These are phyloP conservation scores for Botryotinia globosa DNA, from an alignment of 2,329 filamentous ascomycete genomes.

Conservation along the genomic window DNA sequence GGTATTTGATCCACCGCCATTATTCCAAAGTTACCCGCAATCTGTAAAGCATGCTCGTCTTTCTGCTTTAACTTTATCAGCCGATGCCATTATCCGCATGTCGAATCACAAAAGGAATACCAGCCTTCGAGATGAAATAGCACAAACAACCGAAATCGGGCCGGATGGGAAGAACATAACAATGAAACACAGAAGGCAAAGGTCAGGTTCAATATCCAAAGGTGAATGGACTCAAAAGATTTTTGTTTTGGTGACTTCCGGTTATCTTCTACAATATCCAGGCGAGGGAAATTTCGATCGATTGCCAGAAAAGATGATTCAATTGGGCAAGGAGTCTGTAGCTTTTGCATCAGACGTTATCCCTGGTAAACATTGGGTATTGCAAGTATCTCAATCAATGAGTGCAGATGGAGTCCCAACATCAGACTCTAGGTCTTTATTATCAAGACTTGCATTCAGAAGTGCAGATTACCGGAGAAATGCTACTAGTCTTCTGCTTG, in stretches of 20 bases:
- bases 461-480: slow-evolving; percentile 52
- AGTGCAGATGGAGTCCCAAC: slow-evolving; percentile 54
- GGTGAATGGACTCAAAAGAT: slow-evolving; percentile 70
- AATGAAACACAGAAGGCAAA: slow-evolving; percentile 41
- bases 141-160: slow-evolving; percentile 32
- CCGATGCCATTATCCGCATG: slow-evolving; percentile 65
- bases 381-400: slow-evolving; percentile 68
- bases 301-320: slow-evolving; percentile 69
- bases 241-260: slow-evolving; percentile 66
- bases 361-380: slow-evolving; percentile 74
- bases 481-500: slow-evolving; percentile 65
- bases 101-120: slow-evolving; percentile 51
- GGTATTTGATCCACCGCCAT: slow-evolving; percentile 66
- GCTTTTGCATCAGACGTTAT: slow-evolving; percentile 80
- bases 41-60: slow-evolving; percentile 72
- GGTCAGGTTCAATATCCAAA: slow-evolving; percentile 41
- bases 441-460: slow-evolving; percentile 63
- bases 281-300: slow-evolving; percentile 68
- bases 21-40: slow-evolving; percentile 87
- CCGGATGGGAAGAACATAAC: slow-evolving; percentile 40
- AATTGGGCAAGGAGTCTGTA: slow-evolving; percentile 70
- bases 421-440: slow-evolving; percentile 56
- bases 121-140: slow-evolving; percentile 42
- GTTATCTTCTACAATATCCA: slow-evolving; percentile 72
- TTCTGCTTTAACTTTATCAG: slow-evolving; percentile 62